Percentiles rank a stretch among this genome's conserved stretches.
Conservation (phyloP, 2,329 filamentous ascomycete species). For the Rhynchosporium secalis region DNA sequence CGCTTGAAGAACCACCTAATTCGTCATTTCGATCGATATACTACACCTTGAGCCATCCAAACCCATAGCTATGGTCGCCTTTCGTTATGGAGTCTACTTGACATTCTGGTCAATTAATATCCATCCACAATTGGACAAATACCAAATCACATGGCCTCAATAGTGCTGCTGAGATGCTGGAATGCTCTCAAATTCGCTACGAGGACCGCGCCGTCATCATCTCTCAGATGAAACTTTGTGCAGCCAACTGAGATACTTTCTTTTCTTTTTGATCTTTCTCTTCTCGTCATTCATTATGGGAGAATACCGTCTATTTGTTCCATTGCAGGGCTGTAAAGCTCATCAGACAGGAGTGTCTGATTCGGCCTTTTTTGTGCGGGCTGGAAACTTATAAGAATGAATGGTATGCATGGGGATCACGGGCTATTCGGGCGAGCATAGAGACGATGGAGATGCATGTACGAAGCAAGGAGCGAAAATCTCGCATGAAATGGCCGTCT, state of each 20-base stretch:
- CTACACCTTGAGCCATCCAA: conserved; percentile 13
- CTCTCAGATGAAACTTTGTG: conserved; percentile 19
- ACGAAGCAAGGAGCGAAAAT: conserved; percentile 16
- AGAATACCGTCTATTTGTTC: conserved; percentile 19
- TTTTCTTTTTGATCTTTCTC: conserved; percentile 22
- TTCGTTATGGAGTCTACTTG: conserved; percentile 31
- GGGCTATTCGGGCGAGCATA: conserved; percentile 6
- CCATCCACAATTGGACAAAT: conserved; percentile 29
- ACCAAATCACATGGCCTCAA: conserved; percentile 20
- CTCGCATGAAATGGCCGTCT: background rate
- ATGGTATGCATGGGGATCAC: conserved; percentile 9
- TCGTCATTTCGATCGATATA: conserved; percentile 10
- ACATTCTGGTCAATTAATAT: conserved; percentile 28
- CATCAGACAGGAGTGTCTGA: conserved; percentile 19
- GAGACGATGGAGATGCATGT: conserved; percentile 13
- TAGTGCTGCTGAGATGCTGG: conserved; percentile 34
- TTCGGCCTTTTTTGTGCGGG: conserved; percentile 10
- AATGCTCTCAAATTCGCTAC: conserved; percentile 36
- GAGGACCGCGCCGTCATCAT: conserved; percentile 16
- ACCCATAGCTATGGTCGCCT: conserved; percentile 17
- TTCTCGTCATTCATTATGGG: conserved; percentile 17
- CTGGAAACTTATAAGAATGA: conserved; percentile 14
- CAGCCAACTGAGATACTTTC: conserved; percentile 12
- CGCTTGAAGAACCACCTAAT: conserved; percentile 9
- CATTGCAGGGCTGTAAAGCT: conserved; percentile 31